phyloP scores from a whole-genome alignment of 805 yeast genomes.

The Torulaspora franciscae region DNA sequence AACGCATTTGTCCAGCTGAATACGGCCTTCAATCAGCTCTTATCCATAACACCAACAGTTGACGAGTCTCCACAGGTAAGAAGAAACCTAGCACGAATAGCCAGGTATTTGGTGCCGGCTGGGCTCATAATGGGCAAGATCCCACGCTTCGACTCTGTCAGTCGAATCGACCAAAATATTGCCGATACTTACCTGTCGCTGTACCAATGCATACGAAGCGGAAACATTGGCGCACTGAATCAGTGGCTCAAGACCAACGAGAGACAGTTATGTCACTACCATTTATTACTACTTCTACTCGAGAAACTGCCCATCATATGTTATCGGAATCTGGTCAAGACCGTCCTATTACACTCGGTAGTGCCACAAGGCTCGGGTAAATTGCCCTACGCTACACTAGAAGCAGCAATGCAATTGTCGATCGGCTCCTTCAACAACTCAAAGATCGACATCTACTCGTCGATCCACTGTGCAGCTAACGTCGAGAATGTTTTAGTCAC shows the following conservation, averaged over 20 bases:
- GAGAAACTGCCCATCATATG: slow-evolving; percentile 42
- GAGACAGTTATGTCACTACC: slow-evolving; percentile 30
- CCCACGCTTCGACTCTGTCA: slow-evolving; percentile 38
- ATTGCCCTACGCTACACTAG: slow-evolving; percentile 25
- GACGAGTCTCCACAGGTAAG: slow-evolving; percentile 10
- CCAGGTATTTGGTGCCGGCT: slow-evolving; percentile 48
- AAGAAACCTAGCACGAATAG: slow-evolving; percentile 35
- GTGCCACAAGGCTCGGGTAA: slow-evolving; percentile 23
- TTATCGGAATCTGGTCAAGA: slow-evolving; percentile 37
- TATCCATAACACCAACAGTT: slow-evolving; percentile 27
- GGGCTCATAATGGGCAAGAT: slow-evolving; percentile 51
- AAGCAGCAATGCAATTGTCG: slow-evolving; percentile 19
- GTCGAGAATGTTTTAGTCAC: slow-evolving; percentile 32
- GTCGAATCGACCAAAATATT: slow-evolving; percentile 24
- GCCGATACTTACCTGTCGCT: slow-evolving; percentile 39
- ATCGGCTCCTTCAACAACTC: slow-evolving; percentile 12
- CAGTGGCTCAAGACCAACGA: slow-evolving; percentile 33
- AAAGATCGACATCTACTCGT: slow-evolving; percentile 21
- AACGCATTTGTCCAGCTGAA: slow-evolving; percentile 50
- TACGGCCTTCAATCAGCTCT: slow-evolving; percentile 46
- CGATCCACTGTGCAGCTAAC: slow-evolving; percentile 22
- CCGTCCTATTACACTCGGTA: slow-evolving; percentile 18
- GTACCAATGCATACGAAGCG: slow-evolving; percentile 38
- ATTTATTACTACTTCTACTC: slow-evolving; percentile 37
- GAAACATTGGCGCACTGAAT: slow-evolving; percentile 39